phyloP scores from a whole-genome alignment of 768 basidiomycete genomes.

The Myochromella boudieri region DNA sequence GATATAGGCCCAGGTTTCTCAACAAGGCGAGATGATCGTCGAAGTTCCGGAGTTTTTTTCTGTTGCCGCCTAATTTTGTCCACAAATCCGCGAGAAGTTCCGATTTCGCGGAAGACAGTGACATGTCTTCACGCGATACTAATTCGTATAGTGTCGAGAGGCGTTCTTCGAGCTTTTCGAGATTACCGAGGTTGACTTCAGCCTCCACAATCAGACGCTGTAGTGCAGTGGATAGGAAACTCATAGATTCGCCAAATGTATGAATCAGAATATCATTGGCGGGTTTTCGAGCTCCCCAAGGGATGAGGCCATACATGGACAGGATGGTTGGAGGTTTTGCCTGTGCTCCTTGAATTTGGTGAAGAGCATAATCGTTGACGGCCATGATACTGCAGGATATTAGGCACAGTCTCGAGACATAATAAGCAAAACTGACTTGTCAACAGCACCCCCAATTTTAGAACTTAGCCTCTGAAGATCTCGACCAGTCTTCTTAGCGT shows the following conservation, averaged over 20 bases:
- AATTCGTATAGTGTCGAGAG: slow-evolving; percentile 58
- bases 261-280: slow-evolving; percentile 45
- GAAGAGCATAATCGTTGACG: slow-evolving; percentile 69
- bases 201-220: slow-evolving; percentile 66
- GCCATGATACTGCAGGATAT: slow-evolving; percentile 58
- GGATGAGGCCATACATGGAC: slow-evolving; percentile 36
- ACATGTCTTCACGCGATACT: slow-evolving; percentile 54
- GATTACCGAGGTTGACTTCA: slow-evolving; percentile 50
- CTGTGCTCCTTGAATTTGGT: slow-evolving; percentile 48
- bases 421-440: slow-evolving; percentile 49
- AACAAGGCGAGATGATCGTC: slow-evolving; percentile 54
- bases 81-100: slow-evolving; percentile 67
- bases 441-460: slow-evolving; percentile 72
- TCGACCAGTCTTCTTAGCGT: slow-evolving; percentile 60
- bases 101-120: slow-evolving; percentile 41
- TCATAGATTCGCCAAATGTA: slow-evolving; percentile 66
- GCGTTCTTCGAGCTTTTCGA: slow-evolving; percentile 63
- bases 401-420: neutral
- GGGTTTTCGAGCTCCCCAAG: slow-evolving; percentile 33
- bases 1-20: slow-evolving; percentile 52
- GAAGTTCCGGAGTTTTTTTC: slow-evolving; percentile 44
- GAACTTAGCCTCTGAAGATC: slow-evolving; percentile 63
- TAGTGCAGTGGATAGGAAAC: slow-evolving; percentile 51
- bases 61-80: slow-evolving; percentile 69
- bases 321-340: slow-evolving; percentile 31